Conservation (phyloP, 345 rosid genomes). For the Diplotaxis tenuifolia region DNA sequence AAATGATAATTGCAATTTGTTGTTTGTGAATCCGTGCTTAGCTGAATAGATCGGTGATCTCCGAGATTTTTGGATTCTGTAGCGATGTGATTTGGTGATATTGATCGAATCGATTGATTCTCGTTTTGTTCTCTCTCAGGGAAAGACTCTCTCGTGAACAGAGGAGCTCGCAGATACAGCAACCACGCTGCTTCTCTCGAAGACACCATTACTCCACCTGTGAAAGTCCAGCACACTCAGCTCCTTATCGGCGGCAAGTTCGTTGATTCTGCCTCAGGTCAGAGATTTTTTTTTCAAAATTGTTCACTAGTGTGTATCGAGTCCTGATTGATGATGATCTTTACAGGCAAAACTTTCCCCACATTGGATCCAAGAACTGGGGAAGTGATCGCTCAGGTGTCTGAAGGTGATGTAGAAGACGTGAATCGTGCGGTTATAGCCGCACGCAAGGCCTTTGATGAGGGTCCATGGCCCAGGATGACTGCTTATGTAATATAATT, state of each 20-base stretch:
- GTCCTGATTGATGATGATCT: background rate
- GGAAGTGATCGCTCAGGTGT: conserved; percentile 39
- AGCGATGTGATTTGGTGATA: too few species aligned
- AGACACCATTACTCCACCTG: conserved; percentile 59
- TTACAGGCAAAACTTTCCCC: conserved; percentile 42
- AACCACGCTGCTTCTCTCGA: conserved; percentile 50
- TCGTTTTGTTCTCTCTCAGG: conserved; percentile 40
- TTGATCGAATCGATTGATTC: too few species aligned
- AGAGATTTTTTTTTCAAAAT: background rate
- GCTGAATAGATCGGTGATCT: too few species aligned
- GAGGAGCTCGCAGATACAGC: conserved; percentile 50
- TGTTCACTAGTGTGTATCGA: background rate
- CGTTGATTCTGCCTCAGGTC: conserved; percentile 89
- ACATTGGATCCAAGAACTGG: conserved; percentile 43
- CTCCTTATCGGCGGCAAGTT: conserved; percentile 74
- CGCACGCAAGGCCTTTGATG: conserved; percentile 40
- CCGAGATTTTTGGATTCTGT: too few species aligned
- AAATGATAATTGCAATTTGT: too few species aligned
- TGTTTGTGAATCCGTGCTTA: too few species aligned
- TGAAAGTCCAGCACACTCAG: conserved; percentile 53
- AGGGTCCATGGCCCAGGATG: conserved; percentile 48
- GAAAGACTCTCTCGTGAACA: conserved; percentile 34
- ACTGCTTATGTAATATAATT: conserved; percentile 35
- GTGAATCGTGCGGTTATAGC: conserved; percentile 40
- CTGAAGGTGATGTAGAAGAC: conserved; percentile 40